Evolutionary conservation across 179 eudicot genomes (phyloP).

Genomic region (Heliamphora pulchella): DNA sequence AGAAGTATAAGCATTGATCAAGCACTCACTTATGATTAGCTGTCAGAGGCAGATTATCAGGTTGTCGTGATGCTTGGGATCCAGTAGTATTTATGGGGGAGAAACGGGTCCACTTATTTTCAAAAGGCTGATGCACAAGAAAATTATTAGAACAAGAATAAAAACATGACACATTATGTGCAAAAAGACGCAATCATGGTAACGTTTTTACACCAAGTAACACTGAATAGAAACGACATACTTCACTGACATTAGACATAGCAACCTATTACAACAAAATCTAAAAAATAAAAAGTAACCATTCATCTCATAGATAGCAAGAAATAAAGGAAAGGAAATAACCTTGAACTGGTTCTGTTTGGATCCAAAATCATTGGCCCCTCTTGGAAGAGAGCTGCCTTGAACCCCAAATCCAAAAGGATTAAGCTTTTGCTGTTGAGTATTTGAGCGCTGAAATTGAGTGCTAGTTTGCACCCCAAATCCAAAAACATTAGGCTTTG

Average conservation of each 20-base stretch:
- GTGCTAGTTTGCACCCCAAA: slow-evolving; percentile 58
- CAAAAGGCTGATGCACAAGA: slow-evolving; percentile 58
- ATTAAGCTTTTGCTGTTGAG: slow-evolving; percentile 49
- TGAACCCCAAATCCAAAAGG: slow-evolving; percentile 73
- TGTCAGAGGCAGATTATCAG: slow-evolving; percentile 48
- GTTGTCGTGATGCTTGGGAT: slow-evolving; percentile 40
- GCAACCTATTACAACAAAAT: neutral
- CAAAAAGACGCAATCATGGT: neutral
- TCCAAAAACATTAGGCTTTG: slow-evolving; percentile 55
- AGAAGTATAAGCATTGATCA: neutral
- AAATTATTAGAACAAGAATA: slow-evolving; percentile 13
- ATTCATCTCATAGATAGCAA: neutral
- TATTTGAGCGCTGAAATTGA: slow-evolving; percentile 31
- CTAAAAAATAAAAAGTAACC: neutral
- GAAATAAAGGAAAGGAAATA: slow-evolving; percentile 7
- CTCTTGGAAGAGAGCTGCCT: slow-evolving; percentile 38
- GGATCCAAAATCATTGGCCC: slow-evolving; percentile 35
- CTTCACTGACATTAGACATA: neutral
- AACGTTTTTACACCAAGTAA: neutral
- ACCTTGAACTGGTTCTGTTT: slow-evolving; percentile 57
- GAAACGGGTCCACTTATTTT: slow-evolving; percentile 82
- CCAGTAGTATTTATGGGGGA: slow-evolving; percentile 28
- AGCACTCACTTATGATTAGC: slow-evolving; percentile 61
- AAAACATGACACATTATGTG: neutral
- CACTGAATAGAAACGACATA: neutral